Evolutionary conservation across 1,139 yeast species (phyloP), one percentile per base, ranked within the genome.

Genomic region (Kodamaea derodonti): DNA sequence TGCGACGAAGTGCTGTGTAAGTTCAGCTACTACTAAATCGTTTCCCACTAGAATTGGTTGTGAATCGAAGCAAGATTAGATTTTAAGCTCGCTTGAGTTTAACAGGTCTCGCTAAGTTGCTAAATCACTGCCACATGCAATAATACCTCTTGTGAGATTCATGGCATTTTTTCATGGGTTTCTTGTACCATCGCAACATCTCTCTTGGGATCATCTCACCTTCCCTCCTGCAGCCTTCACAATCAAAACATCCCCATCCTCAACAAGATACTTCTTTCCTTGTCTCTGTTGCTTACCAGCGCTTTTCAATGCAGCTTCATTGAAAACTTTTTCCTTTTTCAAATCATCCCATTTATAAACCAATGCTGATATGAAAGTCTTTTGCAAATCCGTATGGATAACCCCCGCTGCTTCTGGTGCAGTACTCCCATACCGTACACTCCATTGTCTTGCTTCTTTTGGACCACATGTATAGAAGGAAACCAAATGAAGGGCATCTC

Each of bases 381-480:
- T 77, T 62, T 83, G 83, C 40, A 88, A 66, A 58, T 88, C 97
- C 6, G 90, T 83, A 58, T 92, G 97, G 43, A 90, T 90, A 26
- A 86, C 83, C 16, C 95, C 95, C 0, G 97, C 97, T 1, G 96
- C 97, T 43, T 86, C 86, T 12, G 95, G 94, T 8, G 95, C 95
- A 32, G 78, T 72, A 24, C 86, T 79, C 22, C 90, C 86, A 46
- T 72, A 65, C 45, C 95, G 71, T 32, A 90, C 70, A 10, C 95
- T 84, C 97, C 98, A 90, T 58, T 92, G 95, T 45, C 95, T 72
- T 4, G 87, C 90, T 62, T 92, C 97, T 32, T 78, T 73, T 10
- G 87, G 82, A 10, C 97, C 97, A 59, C 95, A 84, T 1, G 98
- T 90, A 65, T 84, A 90, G 62, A 81, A 92, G 30, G 95, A 84